A percentile compares a stretch with the other conserved stretches of the same genome.
Evolutionary conservation across 1,139 yeast species (phyloP).

Genomic region (Scheffersomyces segobiensis): DNA sequence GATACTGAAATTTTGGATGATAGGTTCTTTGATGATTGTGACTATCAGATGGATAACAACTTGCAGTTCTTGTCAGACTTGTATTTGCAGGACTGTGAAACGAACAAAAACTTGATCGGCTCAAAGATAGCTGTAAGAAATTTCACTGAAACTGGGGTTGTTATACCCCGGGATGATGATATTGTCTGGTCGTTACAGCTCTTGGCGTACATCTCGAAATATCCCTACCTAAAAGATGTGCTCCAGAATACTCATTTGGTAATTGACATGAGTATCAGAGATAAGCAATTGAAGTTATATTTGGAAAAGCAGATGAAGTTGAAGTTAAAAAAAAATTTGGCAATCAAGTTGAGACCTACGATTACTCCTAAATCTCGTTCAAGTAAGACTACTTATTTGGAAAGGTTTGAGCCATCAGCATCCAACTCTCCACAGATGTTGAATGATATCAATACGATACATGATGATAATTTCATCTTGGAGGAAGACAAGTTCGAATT

Average conservation of each 20-base stretch:
- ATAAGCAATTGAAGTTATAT: constrained; percentile 41
- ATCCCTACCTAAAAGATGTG: constrained; percentile 72
- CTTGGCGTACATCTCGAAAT: constrained; percentile 89
- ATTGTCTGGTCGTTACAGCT: constrained; percentile 91
- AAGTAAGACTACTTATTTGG: constrained; percentile 18
- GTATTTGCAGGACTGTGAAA: constrained; percentile 40
- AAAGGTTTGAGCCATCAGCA: constrained; percentile 37
- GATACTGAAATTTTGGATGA: constrained; percentile 38
- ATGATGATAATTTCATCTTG: constrained; percentile 34
- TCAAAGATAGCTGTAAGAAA: constrained; percentile 55
- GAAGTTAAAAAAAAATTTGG: constrained; percentile 31
- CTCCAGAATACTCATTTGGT: constrained; percentile 71
- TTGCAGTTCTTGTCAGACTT: constrained; percentile 44
- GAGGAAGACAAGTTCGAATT: constrained; percentile 39
- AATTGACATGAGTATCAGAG: constrained; percentile 54
- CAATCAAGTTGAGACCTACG: constrained; percentile 31
- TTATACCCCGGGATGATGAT: constrained; percentile 89
- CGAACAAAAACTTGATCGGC: constrained; percentile 24
- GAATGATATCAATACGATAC: constrained; percentile 32
- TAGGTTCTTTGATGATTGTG: constrained; percentile 30
- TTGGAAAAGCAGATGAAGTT: constrained; percentile 40
- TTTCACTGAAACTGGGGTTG: constrained; percentile 69
- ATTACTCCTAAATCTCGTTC: constrained; percentile 40
- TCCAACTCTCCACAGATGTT: constrained; percentile 46
- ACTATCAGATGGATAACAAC: constrained; percentile 47